Evolutionary conservation across 352 stramenopile genomes (phyloP), one percentile per base, ranked within the genome.

Genomic region (Globisporangium ultimum): DNA sequence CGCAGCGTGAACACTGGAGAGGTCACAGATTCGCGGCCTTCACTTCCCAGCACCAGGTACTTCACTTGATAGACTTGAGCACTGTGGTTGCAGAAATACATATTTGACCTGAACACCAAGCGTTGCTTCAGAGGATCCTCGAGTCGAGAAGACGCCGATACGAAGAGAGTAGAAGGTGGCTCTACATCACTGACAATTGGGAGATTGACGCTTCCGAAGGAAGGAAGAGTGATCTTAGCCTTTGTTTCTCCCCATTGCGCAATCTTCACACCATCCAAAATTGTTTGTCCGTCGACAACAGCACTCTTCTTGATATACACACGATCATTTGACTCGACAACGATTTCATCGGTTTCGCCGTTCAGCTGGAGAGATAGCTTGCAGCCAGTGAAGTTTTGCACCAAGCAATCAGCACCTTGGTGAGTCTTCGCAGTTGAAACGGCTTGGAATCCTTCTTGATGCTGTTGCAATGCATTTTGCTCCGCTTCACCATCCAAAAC

Each of bases 41-140:
- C 69, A 28, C 67, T 76, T 32, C 74, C 80, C 57, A 89, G 66
- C 40, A 65, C 72, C 54, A 93, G 46, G 34, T 91, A 93, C 60
- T 88, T 89, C 32, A 93, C 66, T 24, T 91, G 73, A 55, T 91
- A 91, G 24, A 68, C 70, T 42, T 91, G 68, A 4, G 78, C 81
- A 48, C 80, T 93, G 55, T 87, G 77, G 66, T 95, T 95, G 62
- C 74, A 86, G 41, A 95, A 80, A 55, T 79, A 91, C 42, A 89
- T 64, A 54, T 91, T 93, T 24, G 86, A 92, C 67, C 88, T 83
- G 32, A 95, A 69, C 46, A 87, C 75, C 32, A 95, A 73, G 0
- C 79, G 70, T 36, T 88, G 80, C 34, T 78, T 76, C 13, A 53
- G 60, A 17, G 79, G 74, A 55, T 91, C 77, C 62, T 95, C 86